Evolutionary conservation across 2,329 filamentous ascomycete species (phyloP).

Genomic region (Seiridium cupressi): DNA sequence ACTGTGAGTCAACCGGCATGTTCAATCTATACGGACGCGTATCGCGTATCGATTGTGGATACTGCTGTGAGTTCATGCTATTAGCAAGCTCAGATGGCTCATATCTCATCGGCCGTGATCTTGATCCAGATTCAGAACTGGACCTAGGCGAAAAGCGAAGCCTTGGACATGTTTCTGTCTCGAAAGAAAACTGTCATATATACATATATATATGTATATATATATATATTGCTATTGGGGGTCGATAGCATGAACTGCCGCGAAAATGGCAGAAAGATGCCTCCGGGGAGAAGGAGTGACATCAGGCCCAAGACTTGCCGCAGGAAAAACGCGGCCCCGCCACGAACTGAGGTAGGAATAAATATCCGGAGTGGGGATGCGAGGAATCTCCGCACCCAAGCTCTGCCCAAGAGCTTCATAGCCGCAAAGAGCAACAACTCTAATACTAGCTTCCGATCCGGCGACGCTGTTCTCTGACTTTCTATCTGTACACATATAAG

Average conservation of each 20-base stretch:
- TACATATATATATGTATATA: too few species aligned
- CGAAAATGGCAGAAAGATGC: too few species aligned
- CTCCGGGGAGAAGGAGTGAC: neutral
- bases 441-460: neutral
- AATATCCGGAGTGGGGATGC: constrained; percentile 11
- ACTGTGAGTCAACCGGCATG: neutral
- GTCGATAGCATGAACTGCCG: too few species aligned
- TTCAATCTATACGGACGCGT: neutral
- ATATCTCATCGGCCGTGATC: too few species aligned
- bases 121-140: too few species aligned
- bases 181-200: too few species aligned
- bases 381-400: constrained; percentile 4
- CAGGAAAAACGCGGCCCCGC: neutral
- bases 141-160: too few species aligned
- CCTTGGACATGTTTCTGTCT: too few species aligned
- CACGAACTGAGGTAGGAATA: constrained; percentile 11
- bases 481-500: constrained; percentile 4
- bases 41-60: too few species aligned
- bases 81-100: too few species aligned
- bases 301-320: neutral
- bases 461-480: neutral
- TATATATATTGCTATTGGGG: too few species aligned
- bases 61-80: too few species aligned
- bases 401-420: neutral
- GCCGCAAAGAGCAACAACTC: neutral